Evolutionary conservation across 1,284 basidiomycete genomes (phyloP), one percentile per base, ranked within the genome.

Genomic region (Trametes versicolor): DNA sequence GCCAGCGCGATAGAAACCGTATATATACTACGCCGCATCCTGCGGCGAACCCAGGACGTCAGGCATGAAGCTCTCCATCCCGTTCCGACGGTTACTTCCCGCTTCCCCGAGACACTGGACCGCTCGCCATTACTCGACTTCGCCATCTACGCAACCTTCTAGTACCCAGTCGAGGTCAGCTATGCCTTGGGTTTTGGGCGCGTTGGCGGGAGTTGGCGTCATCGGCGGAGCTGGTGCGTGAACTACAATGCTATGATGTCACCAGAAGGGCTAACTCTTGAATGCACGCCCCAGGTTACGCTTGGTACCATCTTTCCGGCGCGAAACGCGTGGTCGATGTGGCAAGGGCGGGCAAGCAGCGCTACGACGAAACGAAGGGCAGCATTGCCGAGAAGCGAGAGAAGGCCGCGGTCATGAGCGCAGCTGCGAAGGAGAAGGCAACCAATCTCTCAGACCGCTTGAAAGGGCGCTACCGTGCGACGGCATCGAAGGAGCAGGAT

Each of bases 301-400:
- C 63, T 4, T 67, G 62, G 62, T 71, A 70, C 29, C 66, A 71
- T 25, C 53, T 68, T 13, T 71, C 70, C 0, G 68, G 68, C 3
- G 47, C 57, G 1, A 70, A 70, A 49, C 39, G 37, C 21, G 25
- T 62, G 0, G 70, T 69, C 0, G 68, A 68, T n/a, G 52, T 58
- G 23, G 49, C 53, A 32, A 49, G 13, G 3, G 64, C 51, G 5
- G 52, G 49, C 27, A 65, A 66, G 36, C 57, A 37, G 25, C 64
- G 62, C 39, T 69, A 66, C 47, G 41, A 55, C 34, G 58, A 64
- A 0, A 51, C 53, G 6, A 67, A 68, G n/a, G 62, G 7, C 6
- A 17, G 21, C 7, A 15, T 48, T 8, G 45, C 21, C 21, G 25
- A 48, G 3, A 48, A 45, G 19, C 53, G 60, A 9, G 57, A 62